Base-by-base conservation (phyloP, 1,284 basidiomycete species). In the Naganishia cerealis region DNA sequence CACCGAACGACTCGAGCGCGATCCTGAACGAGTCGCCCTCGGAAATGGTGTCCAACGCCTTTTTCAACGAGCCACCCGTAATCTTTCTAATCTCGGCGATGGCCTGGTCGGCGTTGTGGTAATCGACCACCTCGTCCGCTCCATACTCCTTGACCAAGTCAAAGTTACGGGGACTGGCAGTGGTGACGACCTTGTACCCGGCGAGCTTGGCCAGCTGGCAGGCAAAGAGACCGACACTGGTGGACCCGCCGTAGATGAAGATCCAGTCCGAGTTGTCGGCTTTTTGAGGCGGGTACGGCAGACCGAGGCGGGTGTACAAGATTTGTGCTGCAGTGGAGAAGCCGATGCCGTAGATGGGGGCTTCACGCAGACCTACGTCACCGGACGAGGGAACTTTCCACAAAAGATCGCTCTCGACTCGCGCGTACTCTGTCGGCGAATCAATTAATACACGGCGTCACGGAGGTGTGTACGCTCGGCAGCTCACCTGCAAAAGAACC, bases 181-280 rank as follows among this genome's bases (percentile, higher is more conserved):
- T 81, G 4, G 83, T 78, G 59, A 81, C 75, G 48, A 83, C 81
- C 43, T 76, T 78, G 72, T 81, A 81, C 16, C 83, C 84, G 0
- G 80, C 73, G 7, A 80, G 65, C 67, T 80, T 79, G 42, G 81
- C 81, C 48, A 85, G 77, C 71, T 84, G 83, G 43, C 84, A 73
- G 6, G 81, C 81, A 72, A 79, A 84, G 39, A 81, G 74, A 0
- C 84, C 84, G 43, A 84, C 82, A 8, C 79, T 75, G 13, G 81
- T 79, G 13, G 82, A 75, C 15, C 82, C 83, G 21, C 79, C 81
- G 74, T 82, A 83, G 42, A 84, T 75, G 33, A 84, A 48, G 55
- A 78, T 79, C 65, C 79, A 80, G 39, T 77, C 40, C 15, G 36
- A 29, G 39, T 63, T 59, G 26, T 65, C 50, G 46, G 42, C 53